Evolutionary conservation across 148 eudicot genomes (phyloP).

Genomic region (Chenopodium formosanum): DNA sequence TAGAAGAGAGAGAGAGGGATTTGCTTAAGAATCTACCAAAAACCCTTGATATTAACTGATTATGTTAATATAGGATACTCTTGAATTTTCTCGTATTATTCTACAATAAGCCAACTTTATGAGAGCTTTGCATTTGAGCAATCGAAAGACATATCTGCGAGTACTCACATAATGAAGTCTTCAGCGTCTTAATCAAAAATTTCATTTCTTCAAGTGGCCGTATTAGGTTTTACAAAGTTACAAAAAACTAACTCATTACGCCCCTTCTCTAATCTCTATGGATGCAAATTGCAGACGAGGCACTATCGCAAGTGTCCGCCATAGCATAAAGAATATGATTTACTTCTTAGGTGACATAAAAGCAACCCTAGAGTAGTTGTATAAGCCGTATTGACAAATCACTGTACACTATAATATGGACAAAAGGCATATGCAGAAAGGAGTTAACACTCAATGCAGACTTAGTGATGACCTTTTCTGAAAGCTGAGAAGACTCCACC

Average conservation of each 20-base stretch:
- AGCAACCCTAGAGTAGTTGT: constrained; percentile 20
- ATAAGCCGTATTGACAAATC: constrained; percentile 26
- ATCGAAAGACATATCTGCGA: too few species aligned
- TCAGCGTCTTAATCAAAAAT: neutral
- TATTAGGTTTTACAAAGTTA: constrained; percentile 10
- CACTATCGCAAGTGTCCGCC: neutral
- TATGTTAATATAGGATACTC: too few species aligned
- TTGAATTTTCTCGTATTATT: too few species aligned
- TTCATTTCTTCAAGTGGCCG: constrained; percentile 18
- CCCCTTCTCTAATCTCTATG: constrained; percentile 3
- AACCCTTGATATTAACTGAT: too few species aligned
- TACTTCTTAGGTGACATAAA: constrained; percentile 17
- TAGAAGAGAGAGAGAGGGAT: too few species aligned
- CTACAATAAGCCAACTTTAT: too few species aligned
- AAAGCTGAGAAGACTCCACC: constrained; percentile 79
- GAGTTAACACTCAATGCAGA: constrained; percentile 15
- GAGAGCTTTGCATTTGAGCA: too few species aligned
- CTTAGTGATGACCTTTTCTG: constrained; percentile 67
- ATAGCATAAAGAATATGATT: constrained; percentile 20
- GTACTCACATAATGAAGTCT: too few species aligned
- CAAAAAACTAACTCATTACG: constrained; percentile 17
- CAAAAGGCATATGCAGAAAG: constrained; percentile 21
- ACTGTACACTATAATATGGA: constrained; percentile 38
- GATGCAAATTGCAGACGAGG: neutral
- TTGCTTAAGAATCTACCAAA: too few species aligned